Evolutionary conservation across 2,329 filamentous ascomycete species (phyloP).

Genomic region (Nigrospora osmanthi): DNA sequence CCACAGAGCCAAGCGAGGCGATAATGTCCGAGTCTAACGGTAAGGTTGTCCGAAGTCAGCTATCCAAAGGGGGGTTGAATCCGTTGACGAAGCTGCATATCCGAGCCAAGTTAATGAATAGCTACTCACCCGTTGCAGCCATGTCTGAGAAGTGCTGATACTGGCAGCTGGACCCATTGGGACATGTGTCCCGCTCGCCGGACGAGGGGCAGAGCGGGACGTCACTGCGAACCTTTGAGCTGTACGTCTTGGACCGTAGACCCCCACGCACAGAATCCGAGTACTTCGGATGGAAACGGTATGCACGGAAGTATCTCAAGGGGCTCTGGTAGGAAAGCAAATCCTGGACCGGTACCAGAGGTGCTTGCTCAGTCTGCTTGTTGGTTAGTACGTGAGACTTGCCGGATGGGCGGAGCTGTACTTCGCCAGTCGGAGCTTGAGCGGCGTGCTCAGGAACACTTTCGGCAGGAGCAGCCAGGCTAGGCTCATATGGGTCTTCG

Average conservation of each 20-base stretch:
- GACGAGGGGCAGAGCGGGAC: conserved; percentile 72
- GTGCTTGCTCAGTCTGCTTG: conserved; percentile 14
- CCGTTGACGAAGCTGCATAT: conserved; percentile 22
- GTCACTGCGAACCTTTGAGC: conserved; percentile 75
- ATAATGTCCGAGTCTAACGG: conserved; percentile 64
- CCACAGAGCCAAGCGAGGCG: conserved; percentile 60
- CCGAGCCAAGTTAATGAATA: neutral
- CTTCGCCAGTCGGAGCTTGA: conserved; percentile 16
- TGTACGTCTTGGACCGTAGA: conserved; percentile 86
- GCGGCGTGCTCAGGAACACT: conserved; percentile 2
- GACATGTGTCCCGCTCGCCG: conserved; percentile 59
- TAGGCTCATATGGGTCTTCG: conserved; percentile 14
- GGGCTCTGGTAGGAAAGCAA: conserved; percentile 73
- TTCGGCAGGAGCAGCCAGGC: conserved; percentile 6
- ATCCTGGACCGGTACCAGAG: conserved; percentile 10
- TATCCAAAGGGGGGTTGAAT: conserved; percentile 29
- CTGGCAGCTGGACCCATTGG: conserved; percentile 62
- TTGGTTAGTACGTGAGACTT: conserved; percentile 20
- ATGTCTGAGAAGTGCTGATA: conserved; percentile 75
- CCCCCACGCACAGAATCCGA: conserved; percentile 62
- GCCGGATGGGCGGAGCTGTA: conserved; percentile 19
- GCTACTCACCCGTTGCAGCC: conserved; percentile 64
- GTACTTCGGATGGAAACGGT: conserved; percentile 81
- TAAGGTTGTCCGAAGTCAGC: conserved; percentile 35
- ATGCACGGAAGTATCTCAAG: conserved; percentile 75